Evolutionary conservation across 2,329 filamentous ascomycete genomes (phyloP), one percentile per base, ranked within the genome.

Genomic region (Ceratocystis lukuohia): DNA sequence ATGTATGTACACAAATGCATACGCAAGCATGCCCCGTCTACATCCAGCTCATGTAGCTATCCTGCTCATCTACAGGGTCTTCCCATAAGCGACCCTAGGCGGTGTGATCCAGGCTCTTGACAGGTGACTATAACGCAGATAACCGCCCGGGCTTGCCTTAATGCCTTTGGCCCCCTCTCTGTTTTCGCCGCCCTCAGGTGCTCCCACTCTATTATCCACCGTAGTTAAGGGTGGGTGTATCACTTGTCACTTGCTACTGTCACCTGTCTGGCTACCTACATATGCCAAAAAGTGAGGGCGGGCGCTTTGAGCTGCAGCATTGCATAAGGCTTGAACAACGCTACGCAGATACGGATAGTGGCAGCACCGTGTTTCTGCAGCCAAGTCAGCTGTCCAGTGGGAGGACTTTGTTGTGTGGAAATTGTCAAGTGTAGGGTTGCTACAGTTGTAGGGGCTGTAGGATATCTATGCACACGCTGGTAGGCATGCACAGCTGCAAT

Each of bases 261-360:
- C 46, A 50, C 46, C 20, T 28, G 53, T 57, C 53, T 57, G 53
- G 53, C 25, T 57, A 28, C 53, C 53, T 57, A 57, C 53, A 57
- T 57, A 17, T 28, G 53, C 53, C 53, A 57, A 28, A 57, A 30
- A 33, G 8, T 41, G 4, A 57, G 15, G 15, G 22, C 15, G 15
- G 15, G 22, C 15, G 53, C 30, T 57, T 28, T 28, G 53, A 30
- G 53, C 20, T 22, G 30, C 53, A 57, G 10, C 53, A 22, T 57
- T 22, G 22, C n/a, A 22, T 22, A 20, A 25, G 17, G 22, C 33
- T 37, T 3, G 33, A 37, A 37, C 33, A 37, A 37, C 3, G 8
- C 37, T 12, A 41, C 37, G 10, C 37, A 41, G 37, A 30, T 28
- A 57, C 53, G 53, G 53, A 30, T 57, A 57, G 10, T 57, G 30